These are phyloP conservation scores for Urostyla sp. DNA, from an alignment of 73 alveolate species.

Conservation along the genomic window DNA sequence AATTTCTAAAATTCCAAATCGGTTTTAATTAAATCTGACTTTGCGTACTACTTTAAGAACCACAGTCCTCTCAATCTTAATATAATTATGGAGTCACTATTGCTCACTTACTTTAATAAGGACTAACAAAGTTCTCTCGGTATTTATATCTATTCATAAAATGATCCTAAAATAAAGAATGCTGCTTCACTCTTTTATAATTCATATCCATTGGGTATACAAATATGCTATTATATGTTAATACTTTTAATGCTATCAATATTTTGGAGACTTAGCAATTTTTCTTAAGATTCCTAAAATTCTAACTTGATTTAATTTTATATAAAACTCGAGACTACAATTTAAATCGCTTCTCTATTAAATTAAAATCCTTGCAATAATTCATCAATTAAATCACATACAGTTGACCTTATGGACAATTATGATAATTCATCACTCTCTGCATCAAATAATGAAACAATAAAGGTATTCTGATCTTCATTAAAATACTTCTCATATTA, in stretches of 20 bases:
- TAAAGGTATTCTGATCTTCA: conserved; percentile 16
- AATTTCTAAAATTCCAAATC: background rate
- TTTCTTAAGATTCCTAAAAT: background rate
- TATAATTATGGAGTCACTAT: background rate
- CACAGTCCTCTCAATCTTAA: conserved; percentile 14
- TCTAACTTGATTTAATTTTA: conserved; percentile 1
- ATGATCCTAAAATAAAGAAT: conserved; percentile 30
- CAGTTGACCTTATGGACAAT: conserved; percentile 24
- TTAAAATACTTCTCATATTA: background rate
- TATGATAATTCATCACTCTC: background rate
- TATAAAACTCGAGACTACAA: conserved; percentile 3
- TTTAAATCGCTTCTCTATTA: background rate
- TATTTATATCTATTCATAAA: conserved; percentile 3
- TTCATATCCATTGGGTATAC: conserved; percentile 3
- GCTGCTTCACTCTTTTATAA: conserved; percentile 6
- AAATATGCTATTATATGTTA: background rate
- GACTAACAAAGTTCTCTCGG: conserved; percentile 3
- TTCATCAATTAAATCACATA: conserved; percentile 32
- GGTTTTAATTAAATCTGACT: background rate
- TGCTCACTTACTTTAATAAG: background rate
- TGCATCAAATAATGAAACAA: conserved; percentile 9
- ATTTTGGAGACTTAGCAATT: background rate
- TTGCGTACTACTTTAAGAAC: background rate
- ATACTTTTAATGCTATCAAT: no score
- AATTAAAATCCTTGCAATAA: background rate